Base-by-base conservation (phyloP, 2,329 filamentous ascomycete genomes). In the Xylaria sp. region DNA sequence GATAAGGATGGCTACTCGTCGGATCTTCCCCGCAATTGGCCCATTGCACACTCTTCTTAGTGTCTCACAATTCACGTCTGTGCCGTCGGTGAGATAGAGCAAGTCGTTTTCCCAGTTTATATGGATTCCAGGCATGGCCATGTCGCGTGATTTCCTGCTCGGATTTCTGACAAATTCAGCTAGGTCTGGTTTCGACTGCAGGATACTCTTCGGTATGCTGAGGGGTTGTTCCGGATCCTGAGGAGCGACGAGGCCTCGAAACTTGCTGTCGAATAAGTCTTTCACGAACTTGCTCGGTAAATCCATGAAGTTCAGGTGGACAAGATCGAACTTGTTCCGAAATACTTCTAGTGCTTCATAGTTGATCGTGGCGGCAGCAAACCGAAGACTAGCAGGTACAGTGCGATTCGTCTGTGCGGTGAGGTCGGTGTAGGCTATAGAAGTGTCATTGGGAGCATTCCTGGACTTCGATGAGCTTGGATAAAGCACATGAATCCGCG, bases 81-180 rank as follows among this genome's bases (percentile, higher is more conserved):
- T 51, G 36, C 65, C 55, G 12, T 71, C 70, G 28, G 68, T 60
- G 55, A 71, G 63, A 15, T 72, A 72, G 36, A 72, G 58, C 43
- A 72, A n/a, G 54, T 72, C 68, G 9, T 39, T 64, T 48, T 55
- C 51, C 70, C 70, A 72, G 20, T 72, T 72, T 23, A 71, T 68
- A n/a, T 71, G 65, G 23, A 67, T 36, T 2, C 65, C 59, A 0
- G 68, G 68, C 12, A 68, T 20, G 39, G 67, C 5, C 41, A 13
- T 28, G 43, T 68, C 62, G 20, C 43, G 64, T n/a, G 62, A 55
- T 5, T 39, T 68, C 1, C 59, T 59, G n/a, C 28, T 33, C 33
- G 59, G 65, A 33, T 66, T 67, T 39, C 31, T 61, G 51, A 67
- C 25, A 13, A 68, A 67, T 36, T 55, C 57, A 3, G 60, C 60